These are phyloP conservation scores for Penicillium paradoxum DNA, from an alignment of 495 filamentous ascomycete species.

Conservation along the genomic window DNA sequence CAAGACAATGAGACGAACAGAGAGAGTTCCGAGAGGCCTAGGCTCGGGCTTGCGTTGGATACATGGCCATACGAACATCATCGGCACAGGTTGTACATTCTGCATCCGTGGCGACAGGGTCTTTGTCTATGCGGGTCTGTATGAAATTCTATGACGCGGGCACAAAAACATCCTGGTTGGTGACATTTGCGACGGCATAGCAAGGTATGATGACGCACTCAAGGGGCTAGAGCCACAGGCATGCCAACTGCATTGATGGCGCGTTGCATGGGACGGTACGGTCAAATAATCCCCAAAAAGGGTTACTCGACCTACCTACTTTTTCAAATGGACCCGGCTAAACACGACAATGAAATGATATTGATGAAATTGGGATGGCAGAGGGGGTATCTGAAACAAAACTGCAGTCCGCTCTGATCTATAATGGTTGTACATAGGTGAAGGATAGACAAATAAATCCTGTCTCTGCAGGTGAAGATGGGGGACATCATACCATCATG, in stretches of 20 bases:
- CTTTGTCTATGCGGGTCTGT: neutral
- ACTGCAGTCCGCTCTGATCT: slow-evolving; percentile 7
- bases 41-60: neutral
- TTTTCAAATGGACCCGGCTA: neutral
- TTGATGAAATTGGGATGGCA: neutral
- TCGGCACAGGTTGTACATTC: neutral
- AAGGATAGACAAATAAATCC: slow-evolving; percentile 1
- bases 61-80: neutral
- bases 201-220: neutral
- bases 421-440: slow-evolving; percentile 11
- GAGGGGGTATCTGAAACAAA: slow-evolving; percentile 24
- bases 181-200: neutral
- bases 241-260: neutral
- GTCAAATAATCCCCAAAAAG: neutral
- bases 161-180: neutral
- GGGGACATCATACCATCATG: slow-evolving; percentile 44
- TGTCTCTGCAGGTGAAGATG: neutral
- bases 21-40: neutral
- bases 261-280: too few species aligned
- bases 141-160: neutral
- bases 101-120: neutral
- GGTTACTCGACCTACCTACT: neutral
- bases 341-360: neutral
- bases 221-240: neutral
- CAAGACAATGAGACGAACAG: neutral